Base-by-base conservation (phyloP, 345 rosid species). In the Bruguiera parviflora region DNA sequence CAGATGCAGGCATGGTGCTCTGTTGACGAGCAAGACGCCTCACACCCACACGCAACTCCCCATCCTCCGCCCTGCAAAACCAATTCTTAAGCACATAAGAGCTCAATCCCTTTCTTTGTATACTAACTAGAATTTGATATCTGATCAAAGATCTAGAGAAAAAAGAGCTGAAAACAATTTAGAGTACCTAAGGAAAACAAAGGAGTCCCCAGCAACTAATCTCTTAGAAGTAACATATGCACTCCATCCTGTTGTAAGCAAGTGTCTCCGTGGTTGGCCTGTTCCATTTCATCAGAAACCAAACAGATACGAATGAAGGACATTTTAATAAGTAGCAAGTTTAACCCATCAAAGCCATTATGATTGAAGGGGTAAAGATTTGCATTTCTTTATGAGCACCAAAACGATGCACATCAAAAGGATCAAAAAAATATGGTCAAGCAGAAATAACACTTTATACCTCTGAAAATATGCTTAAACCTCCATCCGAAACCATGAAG, bases 231-330 rank as follows among this genome's bases (percentile, higher is more conserved):
- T 83, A 43, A 95, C 96, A 79, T 90, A 95, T 19, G 96, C 86
- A 83, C 97, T 95, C 99, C 97, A 95, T 16, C 97, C 99, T 1
- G 99, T 94, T 6, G 96, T 92, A 65, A 95, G 87, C 75, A 92
- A 82, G 76, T 95, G 99, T 80, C 99, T 87, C 77, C 96, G 84
- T 35, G 98, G 98, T 73, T 89, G 95, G 66, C 98, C 98, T 94
- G 63, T 49, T 59, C 27, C 32, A 65, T 72, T 31, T 31, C 20
- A 25, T 51, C 6, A 35, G 9, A 35, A 15, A 31, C 24, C 16
- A 3, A 35, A 65, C 18, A 51, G 21, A 33, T 8, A 59, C 29
- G 58, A 58, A 24, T 37, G 27, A 25, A 0, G 5, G 31, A 10
- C 18, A 43, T 13, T 43, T 43, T 43, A 43, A 18, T 13, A 43